Base-by-base conservation (phyloP, 345 rosid genomes). In the Brassica juncea region DNA sequence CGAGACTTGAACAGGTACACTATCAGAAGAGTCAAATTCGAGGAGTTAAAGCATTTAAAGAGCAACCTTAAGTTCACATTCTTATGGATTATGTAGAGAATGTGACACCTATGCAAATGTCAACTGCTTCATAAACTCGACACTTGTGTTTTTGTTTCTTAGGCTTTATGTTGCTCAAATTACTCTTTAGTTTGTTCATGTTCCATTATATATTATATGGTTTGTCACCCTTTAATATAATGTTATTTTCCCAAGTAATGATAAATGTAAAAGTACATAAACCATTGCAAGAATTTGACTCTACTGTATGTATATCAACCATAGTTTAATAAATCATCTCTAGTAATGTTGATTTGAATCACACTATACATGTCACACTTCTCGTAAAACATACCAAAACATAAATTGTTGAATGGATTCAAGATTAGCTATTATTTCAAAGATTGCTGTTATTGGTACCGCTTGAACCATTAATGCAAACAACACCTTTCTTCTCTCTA, bases 401-500 rank as follows among this genome's bases (percentile, higher is more conserved):
- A 72, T 63, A 54, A 58, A 66, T 10, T 57, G 52, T 64, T 74
- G 63, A 74, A 74, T 49, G 62, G 42, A 31, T 31, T 58, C 21
- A 58, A 37, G 59, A 70, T 76, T 71, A 37, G 31, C 69, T 70
- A 21, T 54, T 35, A 52, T 15, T 47, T 79, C 70, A 79, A 67
- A 35, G 55, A 67, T 47, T 68, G 78, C 47, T 68, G 68, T 47
- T 68, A 44, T 32, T 61, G 58, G 57, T 49, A 23, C 42, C 57
- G 30, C 74, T 74, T 66, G 80, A 69, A 76, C 72, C 71, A 49
- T 79, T 68, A 58, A 69, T 37, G 76, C 81, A 73, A 66, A 75
- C 82, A 42, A 85, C 84, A 80, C 70, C 81, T 81, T 87, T 90
- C 83, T 82, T 92, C 72, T 89, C 96, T 79, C 92, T 85, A 75